Base-by-base conservation (phyloP, 2,329 filamentous ascomycete genomes). In the Diaporthe amygdali region DNA sequence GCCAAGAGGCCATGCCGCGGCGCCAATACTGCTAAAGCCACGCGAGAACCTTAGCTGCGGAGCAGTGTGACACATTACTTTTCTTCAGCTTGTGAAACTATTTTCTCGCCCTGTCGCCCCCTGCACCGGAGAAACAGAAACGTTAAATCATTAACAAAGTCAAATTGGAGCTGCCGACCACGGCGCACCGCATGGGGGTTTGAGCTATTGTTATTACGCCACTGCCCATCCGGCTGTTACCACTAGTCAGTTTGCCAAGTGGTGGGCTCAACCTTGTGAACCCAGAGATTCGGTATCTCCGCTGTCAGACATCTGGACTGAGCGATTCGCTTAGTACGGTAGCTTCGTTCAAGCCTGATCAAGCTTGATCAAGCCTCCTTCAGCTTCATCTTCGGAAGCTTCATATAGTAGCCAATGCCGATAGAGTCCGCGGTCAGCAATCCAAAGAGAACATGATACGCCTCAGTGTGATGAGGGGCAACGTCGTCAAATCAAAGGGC, bases 51-150 rank as follows among this genome's bases (percentile, higher is more conserved):
- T 64, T 64, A 64, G 59, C 44, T 49, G 59, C 44, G 44, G 59
- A 44, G 49, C 59, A 37, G 44, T 27, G 44, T 64, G 59, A 64
- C 59, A 49, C 59, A 64, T 64, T 64, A 64, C 44, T 64, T 64
- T 64, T 47, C 2, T 44, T 64, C 59, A 49, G 44, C 59, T 64
- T 20, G 30, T 34, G 30, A 37, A 34, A 17, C 5, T 7, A 27
- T 37, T 37, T 37, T 49, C 59, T 49, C 27, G 41, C 56, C 9
- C 56, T 34, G 4, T 7, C 20, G 41, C 41, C 56, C 27, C 14
- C 56, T 27, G 17, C 27, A 34, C 41, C 27, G 30, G 30, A 34
- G 8, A 49, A 49, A 44, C 30, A 34, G 44, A 49, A 37, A 37
- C 44, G 20, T 37, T 27, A 49, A 49, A 34, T 49, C 30, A 44